phyloP scores from a whole-genome alignment of 768 basidiomycete species.

The Suillus clintonianus region DNA sequence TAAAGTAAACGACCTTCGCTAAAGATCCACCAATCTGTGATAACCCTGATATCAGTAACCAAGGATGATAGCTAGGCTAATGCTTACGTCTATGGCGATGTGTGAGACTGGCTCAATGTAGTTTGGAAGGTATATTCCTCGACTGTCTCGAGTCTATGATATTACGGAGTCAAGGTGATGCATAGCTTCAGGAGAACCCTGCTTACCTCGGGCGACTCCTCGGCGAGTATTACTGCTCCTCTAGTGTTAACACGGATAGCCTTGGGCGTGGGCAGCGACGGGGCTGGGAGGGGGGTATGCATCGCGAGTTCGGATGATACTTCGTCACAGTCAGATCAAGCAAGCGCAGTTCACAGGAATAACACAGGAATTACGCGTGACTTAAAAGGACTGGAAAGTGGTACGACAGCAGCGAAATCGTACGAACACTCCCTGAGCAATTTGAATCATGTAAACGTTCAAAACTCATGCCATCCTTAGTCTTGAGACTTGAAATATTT shows the following conservation, averaged over 20 bases:
- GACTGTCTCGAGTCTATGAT: slow-evolving; percentile 81
- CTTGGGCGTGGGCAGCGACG: slow-evolving; percentile 76
- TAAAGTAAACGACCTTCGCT: slow-evolving; percentile 98
- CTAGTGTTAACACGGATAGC: slow-evolving; percentile 94
- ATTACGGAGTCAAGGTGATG: slow-evolving; percentile 12
- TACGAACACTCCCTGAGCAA: slow-evolving; percentile 8
- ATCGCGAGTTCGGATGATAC: slow-evolving; percentile 12
- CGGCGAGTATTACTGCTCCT: slow-evolving; percentile 89
- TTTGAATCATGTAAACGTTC: slow-evolving; percentile 3
- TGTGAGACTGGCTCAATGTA: slow-evolving; percentile 97
- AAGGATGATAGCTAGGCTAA: slow-evolving; percentile 1
- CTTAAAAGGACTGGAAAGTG: slow-evolving; percentile 7
- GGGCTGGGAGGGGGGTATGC: slow-evolving; percentile 42
- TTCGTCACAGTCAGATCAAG: not conserved
- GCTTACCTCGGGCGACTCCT: slow-evolving; percentile 91
- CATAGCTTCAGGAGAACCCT: slow-evolving; percentile 6
- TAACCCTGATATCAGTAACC: slow-evolving; percentile 2
- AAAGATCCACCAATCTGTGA: slow-evolving; percentile 92
- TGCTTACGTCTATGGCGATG: slow-evolving; percentile 93
- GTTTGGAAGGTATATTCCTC: slow-evolving; percentile 97
- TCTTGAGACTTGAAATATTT: slow-evolving; percentile 8
- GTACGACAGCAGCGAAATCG: slow-evolving; percentile 5
- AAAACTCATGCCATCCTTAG: slow-evolving; percentile 5
- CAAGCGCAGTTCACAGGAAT: not conserved
- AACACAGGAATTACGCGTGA: slow-evolving; percentile 5